These are phyloP conservation scores for Cutaneotrichosporon cyanovorans DNA, from an alignment of 1,284 basidiomycete species.

Conservation along the genomic window DNA sequence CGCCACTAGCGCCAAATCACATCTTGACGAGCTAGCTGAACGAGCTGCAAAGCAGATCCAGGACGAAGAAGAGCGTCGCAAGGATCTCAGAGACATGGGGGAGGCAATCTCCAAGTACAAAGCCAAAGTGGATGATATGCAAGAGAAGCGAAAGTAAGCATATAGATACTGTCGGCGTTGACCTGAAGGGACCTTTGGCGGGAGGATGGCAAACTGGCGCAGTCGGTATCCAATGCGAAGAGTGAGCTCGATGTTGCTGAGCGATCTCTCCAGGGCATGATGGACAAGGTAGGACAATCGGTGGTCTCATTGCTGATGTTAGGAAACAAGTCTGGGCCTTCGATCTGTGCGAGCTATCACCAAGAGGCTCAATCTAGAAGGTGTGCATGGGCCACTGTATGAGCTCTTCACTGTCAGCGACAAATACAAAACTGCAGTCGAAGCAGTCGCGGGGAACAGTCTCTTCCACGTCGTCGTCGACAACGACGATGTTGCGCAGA, in stretches of 20 bases:
- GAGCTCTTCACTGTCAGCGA: constrained; percentile 87
- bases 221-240: constrained; percentile 63
- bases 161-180: not conserved
- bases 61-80: constrained; percentile 63
- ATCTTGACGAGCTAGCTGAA: constrained; percentile 62
- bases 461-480: constrained; percentile 98
- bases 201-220: constrained; percentile 81
- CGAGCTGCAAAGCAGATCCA: constrained; percentile 53
- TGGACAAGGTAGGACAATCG: constrained; percentile 83
- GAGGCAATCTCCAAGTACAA: constrained; percentile 58
- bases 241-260: constrained; percentile 76
- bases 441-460: constrained; percentile 81
- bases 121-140: constrained; percentile 63
- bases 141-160: constrained; percentile 67
- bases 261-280: constrained; percentile 74
- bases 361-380: constrained; percentile 60
- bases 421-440: constrained; percentile 87
- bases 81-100: constrained; percentile 67
- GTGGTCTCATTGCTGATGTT: too few relatives aligned
- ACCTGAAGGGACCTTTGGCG: constrained; percentile 69
- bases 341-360: constrained; percentile 76
- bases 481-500: constrained; percentile 81
- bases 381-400: constrained; percentile 88
- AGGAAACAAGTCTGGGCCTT: constrained; percentile 81
- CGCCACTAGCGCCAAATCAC: constrained; percentile 67